phyloP scores from a whole-genome alignment of 1,284 basidiomycete species.

The Thelephora terrestris region DNA sequence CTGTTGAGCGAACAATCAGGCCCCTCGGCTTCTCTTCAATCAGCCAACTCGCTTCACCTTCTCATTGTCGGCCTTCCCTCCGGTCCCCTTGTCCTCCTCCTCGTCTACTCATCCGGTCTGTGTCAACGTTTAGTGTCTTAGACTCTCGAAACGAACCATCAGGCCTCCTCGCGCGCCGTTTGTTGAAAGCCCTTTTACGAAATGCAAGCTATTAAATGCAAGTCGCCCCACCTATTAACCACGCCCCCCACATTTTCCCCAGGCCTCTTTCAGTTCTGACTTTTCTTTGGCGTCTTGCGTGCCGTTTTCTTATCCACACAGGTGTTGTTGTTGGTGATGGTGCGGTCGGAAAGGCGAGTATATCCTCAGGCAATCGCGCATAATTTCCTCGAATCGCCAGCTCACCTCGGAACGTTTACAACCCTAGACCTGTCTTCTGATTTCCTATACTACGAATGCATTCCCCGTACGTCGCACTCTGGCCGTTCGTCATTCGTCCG shows the following conservation, averaged over 20 bases:
- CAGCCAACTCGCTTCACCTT: too few relatives aligned
- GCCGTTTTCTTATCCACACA: constrained; percentile 22
- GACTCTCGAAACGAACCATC: neutral
- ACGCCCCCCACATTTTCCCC: neutral
- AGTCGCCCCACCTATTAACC: constrained; percentile 12
- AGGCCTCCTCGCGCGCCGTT: constrained; percentile 1
- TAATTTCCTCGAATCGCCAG: constrained; percentile 2
- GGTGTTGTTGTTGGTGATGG: constrained; percentile 99
- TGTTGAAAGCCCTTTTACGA: constrained; percentile 9
- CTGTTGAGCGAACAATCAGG: too few relatives aligned
- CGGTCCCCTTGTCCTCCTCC: neutral
- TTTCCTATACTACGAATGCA: constrained; percentile 95
- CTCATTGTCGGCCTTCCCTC: neutral
- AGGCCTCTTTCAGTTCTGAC: constrained; percentile 3
- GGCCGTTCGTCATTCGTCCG: constrained; percentile 8
- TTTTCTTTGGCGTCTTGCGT: neutral
- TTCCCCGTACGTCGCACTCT: constrained; percentile 64
- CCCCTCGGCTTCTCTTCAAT: neutral
- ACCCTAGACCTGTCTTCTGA: constrained; percentile 84
- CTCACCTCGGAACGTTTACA: constrained; percentile 3
- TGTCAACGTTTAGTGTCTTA: constrained; percentile 1
- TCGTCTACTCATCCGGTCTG: neutral
- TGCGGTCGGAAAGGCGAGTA: constrained; percentile 93
- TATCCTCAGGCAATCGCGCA: constrained; percentile 4
- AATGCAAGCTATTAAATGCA: constrained; percentile 35